Evolutionary conservation across 2,329 filamentous ascomycete genomes (phyloP), one percentile per base, ranked within the genome.

Genomic region (Penicillium oxalicum): DNA sequence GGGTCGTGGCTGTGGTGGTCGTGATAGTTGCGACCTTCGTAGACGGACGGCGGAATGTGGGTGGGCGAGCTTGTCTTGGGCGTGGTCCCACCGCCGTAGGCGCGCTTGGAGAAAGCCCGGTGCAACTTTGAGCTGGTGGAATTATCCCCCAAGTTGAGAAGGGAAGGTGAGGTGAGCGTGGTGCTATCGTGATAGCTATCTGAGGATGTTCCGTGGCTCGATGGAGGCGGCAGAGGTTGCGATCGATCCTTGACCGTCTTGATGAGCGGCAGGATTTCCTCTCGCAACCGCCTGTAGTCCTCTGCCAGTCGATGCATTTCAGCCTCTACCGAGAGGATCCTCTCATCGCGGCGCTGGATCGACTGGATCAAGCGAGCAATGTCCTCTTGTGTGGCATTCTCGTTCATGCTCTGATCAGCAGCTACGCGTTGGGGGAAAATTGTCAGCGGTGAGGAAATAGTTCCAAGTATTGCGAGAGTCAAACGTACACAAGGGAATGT

Each of bases 241-340:
- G 90, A 87, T 60, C 86, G 86, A 66, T 97, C 91, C 73, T 97
- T 97, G 61, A 85, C 87, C 63, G 95, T 83, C 54, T 91, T 88
- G 62, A 96, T 82, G 18, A 95, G 85, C 3, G 93, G 91, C 29
- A 97, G 77, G 63, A 96, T 82, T 64, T 98, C 93, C 69, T 97
- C 91, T 48, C 93, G 81, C 54, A 98, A 72, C 57, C 88, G 85
- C 59, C 87, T 81, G 66, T 95, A 95, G 65, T 97, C 91, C 36
- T 96, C 89, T 9, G 86, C 85, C 61, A 97, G 79, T 52, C 86
- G 83, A 54, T 87, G 83, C 63, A 97, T 72, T 64, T 97, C 90
- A 50, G 84, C 80, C 69, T 97, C 91, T 26, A 91, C 80, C 38
- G 87, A 76, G 55, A 82, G 83, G 72, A 97, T 91, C 50, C 90